These are phyloP conservation scores for Hyparrhenia diplandra DNA, from an alignment of 176 grass and related monocot species.

Conservation along the genomic window DNA sequence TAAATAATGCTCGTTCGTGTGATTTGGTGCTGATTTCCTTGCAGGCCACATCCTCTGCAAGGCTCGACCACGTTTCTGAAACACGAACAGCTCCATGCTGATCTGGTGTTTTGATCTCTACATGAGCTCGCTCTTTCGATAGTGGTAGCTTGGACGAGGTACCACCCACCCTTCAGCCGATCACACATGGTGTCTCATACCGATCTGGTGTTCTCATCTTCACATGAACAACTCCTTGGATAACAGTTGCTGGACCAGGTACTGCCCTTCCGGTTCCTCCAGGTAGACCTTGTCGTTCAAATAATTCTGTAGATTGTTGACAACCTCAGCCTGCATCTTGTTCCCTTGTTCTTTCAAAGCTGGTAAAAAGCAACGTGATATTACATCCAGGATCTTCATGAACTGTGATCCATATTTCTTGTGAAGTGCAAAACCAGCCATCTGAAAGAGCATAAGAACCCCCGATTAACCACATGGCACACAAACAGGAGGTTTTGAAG, in stretches of 20 bases:
- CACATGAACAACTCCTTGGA: slow-evolving; percentile 48
- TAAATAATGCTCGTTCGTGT: not conserved
- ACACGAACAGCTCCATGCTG: not conserved
- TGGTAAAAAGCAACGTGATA: slow-evolving; percentile 66
- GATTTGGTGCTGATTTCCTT: not conserved
- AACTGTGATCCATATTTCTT: slow-evolving; percentile 76
- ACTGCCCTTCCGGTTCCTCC: slow-evolving; percentile 72
- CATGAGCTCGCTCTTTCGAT: slow-evolving; percentile 38
- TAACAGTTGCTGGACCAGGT: slow-evolving; percentile 49
- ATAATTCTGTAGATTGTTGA: slow-evolving; percentile 68
- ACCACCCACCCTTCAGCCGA: slow-evolving; percentile 45
- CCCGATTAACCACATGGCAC: not conserved
- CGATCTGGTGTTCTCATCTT: slow-evolving; percentile 8
- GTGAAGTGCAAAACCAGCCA: slow-evolving; percentile 72
- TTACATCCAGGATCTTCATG: slow-evolving; percentile 64
- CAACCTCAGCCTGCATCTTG: slow-evolving; percentile 40
- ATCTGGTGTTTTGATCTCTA: slow-evolving; percentile 17
- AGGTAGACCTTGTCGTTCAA: slow-evolving; percentile 58
- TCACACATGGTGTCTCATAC: not conserved
- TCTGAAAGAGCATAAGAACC: slow-evolving; percentile 28
- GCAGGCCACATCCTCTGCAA: not conserved
- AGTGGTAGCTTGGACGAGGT: slow-evolving; percentile 46
- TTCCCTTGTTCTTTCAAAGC: slow-evolving; percentile 58
- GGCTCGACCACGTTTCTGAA: not conserved
- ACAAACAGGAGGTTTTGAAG: not conserved